These are phyloP conservation scores for Neurospora sp. DNA, from an alignment of 495 filamentous ascomycete genomes.

Conservation along the genomic window DNA sequence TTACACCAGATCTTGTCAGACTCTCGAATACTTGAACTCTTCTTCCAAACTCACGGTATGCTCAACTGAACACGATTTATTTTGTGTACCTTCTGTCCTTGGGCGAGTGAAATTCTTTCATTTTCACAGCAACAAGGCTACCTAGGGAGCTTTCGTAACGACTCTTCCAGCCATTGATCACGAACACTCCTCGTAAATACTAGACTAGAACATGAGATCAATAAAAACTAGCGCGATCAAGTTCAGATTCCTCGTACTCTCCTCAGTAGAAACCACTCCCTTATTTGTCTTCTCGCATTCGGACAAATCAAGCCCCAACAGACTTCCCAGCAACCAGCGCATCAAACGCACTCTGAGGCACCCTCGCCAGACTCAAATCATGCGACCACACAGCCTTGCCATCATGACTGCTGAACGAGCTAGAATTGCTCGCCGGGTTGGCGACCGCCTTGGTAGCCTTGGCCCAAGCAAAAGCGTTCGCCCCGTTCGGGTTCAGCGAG, in stretches of 20 bases:
- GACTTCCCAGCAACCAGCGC: slow-evolving; percentile 10
- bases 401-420: slow-evolving; percentile 19
- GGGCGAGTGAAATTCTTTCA: not conserved
- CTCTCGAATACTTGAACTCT: too few relatives aligned
- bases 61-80: too few relatives aligned
- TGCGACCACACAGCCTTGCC: slow-evolving; percentile 15
- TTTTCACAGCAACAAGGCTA: not conserved
- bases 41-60: too few relatives aligned
- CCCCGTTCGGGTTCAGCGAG: slow-evolving; percentile 22
- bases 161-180: not conserved
- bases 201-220: not conserved
- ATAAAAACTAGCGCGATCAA: not conserved
- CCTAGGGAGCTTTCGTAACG: not conserved
- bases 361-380: slow-evolving; percentile 18
- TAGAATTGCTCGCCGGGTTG: slow-evolving; percentile 17
- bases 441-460: slow-evolving; percentile 10
- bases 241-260: not conserved
- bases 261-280: not conserved
- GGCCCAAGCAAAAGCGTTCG: slow-evolving; percentile 19
- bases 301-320: not conserved
- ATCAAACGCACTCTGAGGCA: slow-evolving; percentile 22
- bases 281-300: not conserved
- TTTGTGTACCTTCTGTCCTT: too few relatives aligned
- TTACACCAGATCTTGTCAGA: too few relatives aligned
- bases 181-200: not conserved